Conservation (phyloP, 1,139 yeast genomes). For the Candida frijolesensis region DNA sequence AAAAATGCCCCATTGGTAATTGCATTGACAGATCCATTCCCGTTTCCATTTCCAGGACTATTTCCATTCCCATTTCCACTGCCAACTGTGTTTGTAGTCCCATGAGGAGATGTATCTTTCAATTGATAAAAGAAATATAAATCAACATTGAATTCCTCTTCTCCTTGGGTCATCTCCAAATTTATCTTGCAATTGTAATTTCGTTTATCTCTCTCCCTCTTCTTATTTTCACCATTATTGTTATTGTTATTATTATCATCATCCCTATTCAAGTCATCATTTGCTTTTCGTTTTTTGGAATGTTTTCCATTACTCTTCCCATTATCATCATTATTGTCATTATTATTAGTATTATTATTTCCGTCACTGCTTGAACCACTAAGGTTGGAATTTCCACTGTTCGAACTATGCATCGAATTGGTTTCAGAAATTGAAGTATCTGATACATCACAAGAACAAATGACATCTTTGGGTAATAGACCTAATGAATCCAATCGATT, state of each 20-base stretch:
- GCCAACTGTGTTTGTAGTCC: background rate
- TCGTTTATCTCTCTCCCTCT: background rate
- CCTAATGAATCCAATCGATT: background rate
- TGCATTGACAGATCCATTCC: too few species aligned
- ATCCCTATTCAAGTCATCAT: background rate
- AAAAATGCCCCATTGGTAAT: background rate
- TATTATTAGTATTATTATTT: background rate
- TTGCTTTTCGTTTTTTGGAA: background rate
- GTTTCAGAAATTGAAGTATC: background rate
- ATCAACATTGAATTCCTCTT: conserved; percentile 3
- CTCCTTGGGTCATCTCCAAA: conserved; percentile 10
- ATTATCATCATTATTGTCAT: background rate
- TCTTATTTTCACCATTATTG: background rate
- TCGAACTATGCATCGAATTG: background rate
- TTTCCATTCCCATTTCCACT: background rate
- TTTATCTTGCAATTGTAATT: conserved; percentile 14
- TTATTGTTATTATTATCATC: background rate
- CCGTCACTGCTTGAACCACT: background rate
- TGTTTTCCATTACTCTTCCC: too few species aligned
- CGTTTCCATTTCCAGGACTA: background rate
- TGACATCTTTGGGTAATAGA: background rate
- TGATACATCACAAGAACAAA: background rate
- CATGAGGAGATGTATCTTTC: conserved; percentile 3
- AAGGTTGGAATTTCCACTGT: background rate
- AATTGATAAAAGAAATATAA: conserved; percentile 13